Evolutionary conservation across 108 stramenopile species (phyloP).

Genomic region (Chaetoceros tenuissimus): DNA sequence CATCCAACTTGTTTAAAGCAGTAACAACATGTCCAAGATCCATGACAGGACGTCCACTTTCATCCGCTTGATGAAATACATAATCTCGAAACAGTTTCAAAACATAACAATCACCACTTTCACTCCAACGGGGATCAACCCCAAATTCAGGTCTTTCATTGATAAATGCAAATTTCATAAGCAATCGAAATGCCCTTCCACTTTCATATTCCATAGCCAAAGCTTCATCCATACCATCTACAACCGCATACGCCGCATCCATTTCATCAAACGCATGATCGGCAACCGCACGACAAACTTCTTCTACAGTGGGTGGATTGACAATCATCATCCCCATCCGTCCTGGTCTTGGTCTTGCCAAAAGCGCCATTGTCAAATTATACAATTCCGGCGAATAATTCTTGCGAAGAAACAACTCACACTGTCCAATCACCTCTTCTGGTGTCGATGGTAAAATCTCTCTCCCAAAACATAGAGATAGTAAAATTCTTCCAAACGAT

Average conservation of each 20-base stretch:
- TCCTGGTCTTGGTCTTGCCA: constrained; percentile 15
- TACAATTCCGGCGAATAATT: constrained; percentile 74
- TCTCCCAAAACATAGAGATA: constrained; percentile 74
- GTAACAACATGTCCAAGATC: constrained; percentile 88
- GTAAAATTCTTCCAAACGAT: constrained; percentile 67
- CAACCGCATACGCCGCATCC: constrained; percentile 33
- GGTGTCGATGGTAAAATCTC: constrained; percentile 39
- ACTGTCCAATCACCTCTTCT: constrained; percentile 21
- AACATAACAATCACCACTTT: constrained; percentile 86
- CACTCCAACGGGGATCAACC: constrained; percentile 75
- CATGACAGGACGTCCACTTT: constrained; percentile 79
- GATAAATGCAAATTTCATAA: constrained; percentile 83
- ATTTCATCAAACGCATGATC: constrained; percentile 54
- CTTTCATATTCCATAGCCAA: constrained; percentile 79
- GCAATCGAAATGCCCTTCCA: constrained; percentile 70
- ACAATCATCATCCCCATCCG: constrained; percentile 20
- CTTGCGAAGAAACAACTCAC: constrained; percentile 52
- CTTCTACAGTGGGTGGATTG: constrained; percentile 44
- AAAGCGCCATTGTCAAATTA: constrained; percentile 50
- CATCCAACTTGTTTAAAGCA: constrained; percentile 86
- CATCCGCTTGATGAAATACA: constrained; percentile 90
- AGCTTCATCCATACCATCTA: constrained; percentile 47
- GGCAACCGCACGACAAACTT: constrained; percentile 42
- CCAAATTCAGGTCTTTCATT: constrained; percentile 92
- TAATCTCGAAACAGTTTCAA: constrained; percentile 90